A percentile compares a stretch with the other conserved stretches of the same genome.
These are phyloP conservation scores for Coprinellus aureogranulatus DNA, from an alignment of 768 basidiomycete species.

Conservation along the genomic window DNA sequence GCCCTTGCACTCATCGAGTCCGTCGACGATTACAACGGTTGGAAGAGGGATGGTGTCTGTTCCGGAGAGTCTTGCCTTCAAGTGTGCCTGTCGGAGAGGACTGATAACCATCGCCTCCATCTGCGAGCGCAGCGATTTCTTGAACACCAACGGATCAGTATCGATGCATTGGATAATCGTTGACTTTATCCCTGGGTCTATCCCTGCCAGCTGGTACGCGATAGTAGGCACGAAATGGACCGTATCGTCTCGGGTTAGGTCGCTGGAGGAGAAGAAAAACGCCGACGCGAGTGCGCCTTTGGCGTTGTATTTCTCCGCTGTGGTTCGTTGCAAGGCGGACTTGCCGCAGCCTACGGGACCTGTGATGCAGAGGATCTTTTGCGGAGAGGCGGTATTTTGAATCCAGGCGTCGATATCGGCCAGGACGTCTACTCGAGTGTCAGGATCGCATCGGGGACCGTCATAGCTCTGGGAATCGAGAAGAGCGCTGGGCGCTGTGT, in stretches of 20 bases:
- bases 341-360: background rate
- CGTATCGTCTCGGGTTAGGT: background rate
- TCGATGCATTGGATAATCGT: background rate
- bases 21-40: slow-evolving; percentile 7
- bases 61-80: background rate
- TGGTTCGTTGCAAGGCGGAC: background rate
- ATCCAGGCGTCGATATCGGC: background rate
- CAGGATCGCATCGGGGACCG: background rate
- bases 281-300: background rate
- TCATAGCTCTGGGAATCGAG: background rate
- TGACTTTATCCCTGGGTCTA: background rate
- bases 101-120: slow-evolving; percentile 7
- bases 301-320: background rate
- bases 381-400: background rate
- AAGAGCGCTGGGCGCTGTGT: background rate
- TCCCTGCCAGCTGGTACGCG: slow-evolving; percentile 7
- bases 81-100: background rate
- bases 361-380: background rate
- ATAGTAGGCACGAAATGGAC: slow-evolving; percentile 7
- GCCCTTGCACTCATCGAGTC: slow-evolving; percentile 13
- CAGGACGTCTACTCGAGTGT: background rate
- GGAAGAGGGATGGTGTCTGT: background rate
- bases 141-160: background rate
- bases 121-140: slow-evolving; percentile 3
- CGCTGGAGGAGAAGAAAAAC: slow-evolving; percentile 8